A percentile compares a stretch with the other conserved stretches of the same genome.
These are phyloP conservation scores for Penicillium sp. DNA, from an alignment of 2,329 filamentous ascomycete genomes.

Conservation along the genomic window DNA sequence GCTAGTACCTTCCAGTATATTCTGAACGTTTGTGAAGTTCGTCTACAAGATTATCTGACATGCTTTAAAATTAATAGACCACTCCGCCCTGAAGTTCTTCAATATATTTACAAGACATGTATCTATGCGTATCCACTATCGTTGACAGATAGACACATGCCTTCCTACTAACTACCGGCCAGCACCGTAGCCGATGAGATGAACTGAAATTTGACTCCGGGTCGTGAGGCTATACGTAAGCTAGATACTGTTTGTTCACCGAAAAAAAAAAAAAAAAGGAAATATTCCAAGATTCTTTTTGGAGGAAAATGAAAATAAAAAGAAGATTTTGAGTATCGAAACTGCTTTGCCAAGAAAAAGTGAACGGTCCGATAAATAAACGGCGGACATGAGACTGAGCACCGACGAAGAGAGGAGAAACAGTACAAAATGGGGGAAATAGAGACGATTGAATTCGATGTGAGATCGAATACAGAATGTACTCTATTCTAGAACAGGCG, in stretches of 20 bases:
- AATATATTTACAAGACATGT: no score
- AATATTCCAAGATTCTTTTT: background rate
- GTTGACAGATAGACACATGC: no score
- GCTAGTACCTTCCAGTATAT: background rate
- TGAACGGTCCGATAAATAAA: conserved; percentile 6
- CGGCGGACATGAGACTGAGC: conserved; percentile 1
- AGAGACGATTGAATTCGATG: conserved; percentile 5
- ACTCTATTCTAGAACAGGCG: background rate
- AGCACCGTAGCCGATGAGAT: background rate
- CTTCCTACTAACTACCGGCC: no score
- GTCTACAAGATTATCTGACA: no score
- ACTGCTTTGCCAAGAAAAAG: conserved; percentile 13
- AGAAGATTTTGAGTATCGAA: conserved; percentile 13
- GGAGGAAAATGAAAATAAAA: background rate
- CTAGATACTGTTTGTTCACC: conserved; percentile 1
- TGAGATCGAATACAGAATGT: conserved; percentile 7
- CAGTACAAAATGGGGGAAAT: conserved; percentile 1
- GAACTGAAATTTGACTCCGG: background rate
- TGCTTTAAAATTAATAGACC: no score
- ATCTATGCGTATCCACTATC: no score
- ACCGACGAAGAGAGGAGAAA: background rate
- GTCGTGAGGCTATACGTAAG: background rate
- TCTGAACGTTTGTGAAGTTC: no score
- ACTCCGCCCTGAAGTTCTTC: no score
- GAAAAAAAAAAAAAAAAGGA: conserved; percentile 1